phyloP scores from a whole-genome alignment of 148 eudicot genomes.

The Chenopodium berlandieri region DNA sequence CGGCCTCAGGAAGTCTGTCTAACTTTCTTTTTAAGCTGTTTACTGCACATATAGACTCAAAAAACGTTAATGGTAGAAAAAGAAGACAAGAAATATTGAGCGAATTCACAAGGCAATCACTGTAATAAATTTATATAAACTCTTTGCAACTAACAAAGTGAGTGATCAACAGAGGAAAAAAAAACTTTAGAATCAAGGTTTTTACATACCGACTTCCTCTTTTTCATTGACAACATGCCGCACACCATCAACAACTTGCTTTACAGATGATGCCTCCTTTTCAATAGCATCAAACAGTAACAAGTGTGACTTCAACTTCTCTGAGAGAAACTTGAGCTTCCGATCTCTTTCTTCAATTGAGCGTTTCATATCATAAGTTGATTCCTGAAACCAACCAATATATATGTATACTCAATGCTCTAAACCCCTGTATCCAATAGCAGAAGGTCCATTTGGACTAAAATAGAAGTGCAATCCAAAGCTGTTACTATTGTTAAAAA shows the following conservation, averaged over 20 bases:
- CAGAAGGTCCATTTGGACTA: slow-evolving; percentile 4
- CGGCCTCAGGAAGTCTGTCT: slow-evolving; percentile 39
- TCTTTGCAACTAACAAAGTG: background rate
- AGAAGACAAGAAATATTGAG: slow-evolving; percentile 8
- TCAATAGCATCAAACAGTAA: slow-evolving; percentile 42
- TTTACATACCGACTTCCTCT: slow-evolving; percentile 50
- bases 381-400: slow-evolving; percentile 34
- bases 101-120: slow-evolving; percentile 1
- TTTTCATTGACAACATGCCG: slow-evolving; percentile 35
- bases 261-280: slow-evolving; percentile 47
- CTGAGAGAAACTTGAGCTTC: slow-evolving; percentile 37
- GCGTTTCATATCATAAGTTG: slow-evolving; percentile 50
- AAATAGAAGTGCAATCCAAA: background rate
- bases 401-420: background rate
- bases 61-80: background rate
- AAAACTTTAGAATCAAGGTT: slow-evolving; percentile 4
- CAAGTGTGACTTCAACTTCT: slow-evolving; percentile 49
- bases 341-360: slow-evolving; percentile 48
- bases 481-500: background rate
- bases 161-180: background rate
- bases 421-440: slow-evolving; percentile 5
- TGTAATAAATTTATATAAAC: background rate
- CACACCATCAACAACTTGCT: slow-evolving; percentile 43
- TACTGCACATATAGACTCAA: slow-evolving; percentile 38
- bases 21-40: slow-evolving; percentile 50